A percentile compares a stretch with the other conserved stretches of the same genome.
phyloP scores from a whole-genome alignment of 2,329 filamentous ascomycete genomes.

The Beauveria pseudobassiana region DNA sequence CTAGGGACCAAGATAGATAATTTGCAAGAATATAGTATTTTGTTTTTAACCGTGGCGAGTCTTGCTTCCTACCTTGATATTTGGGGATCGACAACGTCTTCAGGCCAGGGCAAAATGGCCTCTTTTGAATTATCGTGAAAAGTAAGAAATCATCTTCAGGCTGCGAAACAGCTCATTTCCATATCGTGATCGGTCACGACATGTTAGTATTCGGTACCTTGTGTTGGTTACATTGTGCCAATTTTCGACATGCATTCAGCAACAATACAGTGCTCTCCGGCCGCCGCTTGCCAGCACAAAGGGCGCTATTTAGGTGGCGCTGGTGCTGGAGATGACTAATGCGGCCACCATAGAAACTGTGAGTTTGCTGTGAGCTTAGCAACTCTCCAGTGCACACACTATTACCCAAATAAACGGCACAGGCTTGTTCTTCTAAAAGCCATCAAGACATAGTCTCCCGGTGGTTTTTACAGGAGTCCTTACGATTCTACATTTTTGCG shows the following conservation, averaged over 20 bases:
- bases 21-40: constrained; percentile 8
- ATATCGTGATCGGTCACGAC: too few species aligned
- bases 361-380: constrained; percentile 5
- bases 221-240: not conserved
- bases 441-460: not conserved
- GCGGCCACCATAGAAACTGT: constrained; percentile 9
- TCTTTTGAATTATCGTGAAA: too few species aligned
- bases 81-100: too few species aligned
- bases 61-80: not conserved
- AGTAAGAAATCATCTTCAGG: too few species aligned
- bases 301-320: not conserved
- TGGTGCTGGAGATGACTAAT: constrained; percentile 12
- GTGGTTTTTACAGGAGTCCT: not conserved
- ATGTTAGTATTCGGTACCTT: too few species aligned
- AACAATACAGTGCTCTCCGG: not conserved
- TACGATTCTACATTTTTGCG: not conserved
- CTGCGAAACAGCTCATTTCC: too few species aligned
- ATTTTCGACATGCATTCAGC: not conserved
- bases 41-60: not conserved
- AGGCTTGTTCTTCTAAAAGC: not conserved
- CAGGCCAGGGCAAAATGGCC: too few species aligned
- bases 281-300: not conserved
- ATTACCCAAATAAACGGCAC: constrained; percentile 7
- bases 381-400: constrained; percentile 14
- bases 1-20: constrained; percentile 7